Evolutionary conservation across 306 rosid genomes (phyloP).

Genomic region (Oxytropis ochrocephala): DNA sequence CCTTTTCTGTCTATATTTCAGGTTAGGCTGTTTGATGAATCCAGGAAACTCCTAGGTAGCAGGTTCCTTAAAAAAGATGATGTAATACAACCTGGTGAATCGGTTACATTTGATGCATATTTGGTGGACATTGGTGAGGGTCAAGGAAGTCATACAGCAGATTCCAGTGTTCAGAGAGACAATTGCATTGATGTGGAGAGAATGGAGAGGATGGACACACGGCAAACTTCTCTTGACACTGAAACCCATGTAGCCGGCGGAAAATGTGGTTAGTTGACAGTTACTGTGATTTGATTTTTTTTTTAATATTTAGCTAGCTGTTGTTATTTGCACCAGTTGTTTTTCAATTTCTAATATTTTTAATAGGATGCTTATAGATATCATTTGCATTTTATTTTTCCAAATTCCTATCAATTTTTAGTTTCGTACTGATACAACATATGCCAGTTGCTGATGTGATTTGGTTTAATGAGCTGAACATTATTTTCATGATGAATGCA

Average conservation of each 20-base stretch:
- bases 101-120: constrained; percentile 54
- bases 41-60: constrained; percentile 50
- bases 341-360: background rate
- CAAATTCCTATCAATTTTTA: background rate
- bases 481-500: background rate
- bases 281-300: background rate
- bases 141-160: constrained; percentile 40
- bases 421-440: background rate
- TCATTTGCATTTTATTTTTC: constrained; percentile 5
- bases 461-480: constrained; percentile 3
- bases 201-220: constrained; percentile 29
- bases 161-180: constrained; percentile 26
- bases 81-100: constrained; percentile 47
- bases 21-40: constrained; percentile 60
- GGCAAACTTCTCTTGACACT: constrained; percentile 22
- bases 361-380: background rate
- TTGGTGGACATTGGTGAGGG: constrained; percentile 65
- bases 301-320: background rate
- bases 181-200: constrained; percentile 18
- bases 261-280: constrained; percentile 35
- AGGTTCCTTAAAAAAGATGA: constrained; percentile 71
- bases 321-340: constrained; percentile 5
- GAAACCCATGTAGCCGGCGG: constrained; percentile 20
- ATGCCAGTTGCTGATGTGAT: background rate
- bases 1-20: constrained; percentile 30